These are phyloP conservation scores for Colletotrichum endophyticum DNA, from an alignment of 2,329 filamentous ascomycete species.

Conservation along the genomic window DNA sequence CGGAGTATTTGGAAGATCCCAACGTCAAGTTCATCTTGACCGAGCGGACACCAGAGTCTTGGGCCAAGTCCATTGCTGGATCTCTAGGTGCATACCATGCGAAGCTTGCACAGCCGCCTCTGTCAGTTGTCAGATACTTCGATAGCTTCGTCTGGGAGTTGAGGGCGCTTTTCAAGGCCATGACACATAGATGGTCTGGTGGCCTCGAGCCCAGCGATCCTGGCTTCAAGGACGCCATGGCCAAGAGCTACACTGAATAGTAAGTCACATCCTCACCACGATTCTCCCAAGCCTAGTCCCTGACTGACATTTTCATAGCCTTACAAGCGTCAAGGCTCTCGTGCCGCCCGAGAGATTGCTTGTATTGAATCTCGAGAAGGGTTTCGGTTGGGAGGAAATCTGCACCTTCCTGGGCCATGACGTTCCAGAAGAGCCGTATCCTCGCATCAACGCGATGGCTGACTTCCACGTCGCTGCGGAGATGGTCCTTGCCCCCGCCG, in stretches of 20 bases:
- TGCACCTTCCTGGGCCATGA: slow-evolving; percentile 34
- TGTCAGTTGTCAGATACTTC: slow-evolving; percentile 14
- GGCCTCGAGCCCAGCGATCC: neutral
- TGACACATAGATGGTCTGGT: slow-evolving; percentile 12
- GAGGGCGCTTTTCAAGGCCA: slow-evolving; percentile 8
- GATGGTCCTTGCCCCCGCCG: slow-evolving; percentile 10
- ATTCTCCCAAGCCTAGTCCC: too few species aligned
- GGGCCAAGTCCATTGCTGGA: slow-evolving; percentile 34
- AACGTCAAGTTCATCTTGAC: slow-evolving; percentile 40
- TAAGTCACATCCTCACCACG: neutral
- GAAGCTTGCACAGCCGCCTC: slow-evolving; percentile 5
- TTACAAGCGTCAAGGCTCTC: slow-evolving; percentile 23
- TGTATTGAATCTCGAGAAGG: slow-evolving; percentile 35
- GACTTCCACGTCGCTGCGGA: slow-evolving; percentile 17
- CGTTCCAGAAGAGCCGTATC: slow-evolving; percentile 33
- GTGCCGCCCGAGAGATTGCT: slow-evolving; percentile 32
- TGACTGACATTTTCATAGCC: slow-evolving; percentile 21
- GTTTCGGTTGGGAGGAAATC: slow-evolving; percentile 40
- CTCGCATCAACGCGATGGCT: slow-evolving; percentile 21
- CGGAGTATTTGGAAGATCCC: slow-evolving; percentile 29
- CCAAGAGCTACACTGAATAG: slow-evolving; percentile 9
- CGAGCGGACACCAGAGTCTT: slow-evolving; percentile 38
- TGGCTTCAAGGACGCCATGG: neutral
- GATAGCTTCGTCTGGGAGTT: slow-evolving; percentile 14
- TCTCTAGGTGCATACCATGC: slow-evolving; percentile 22